phyloP scores from a whole-genome alignment of 164 flowering plant species.

The Paratinospora sagittata region DNA sequence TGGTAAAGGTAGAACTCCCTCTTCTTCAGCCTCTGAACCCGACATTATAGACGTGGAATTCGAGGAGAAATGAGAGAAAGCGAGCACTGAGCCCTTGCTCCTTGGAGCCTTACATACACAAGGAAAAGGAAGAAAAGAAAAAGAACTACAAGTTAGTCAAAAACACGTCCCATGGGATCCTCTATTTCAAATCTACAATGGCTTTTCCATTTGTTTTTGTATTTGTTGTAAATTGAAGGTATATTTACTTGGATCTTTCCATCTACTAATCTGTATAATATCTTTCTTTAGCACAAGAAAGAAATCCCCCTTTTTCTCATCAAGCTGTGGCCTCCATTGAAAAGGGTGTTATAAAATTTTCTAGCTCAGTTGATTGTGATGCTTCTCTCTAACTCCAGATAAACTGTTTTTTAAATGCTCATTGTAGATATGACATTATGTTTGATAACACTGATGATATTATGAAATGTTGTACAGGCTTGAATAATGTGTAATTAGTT shows the following conservation, averaged over 20 bases:
- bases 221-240: not conserved
- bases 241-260: not conserved
- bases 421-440: no score
- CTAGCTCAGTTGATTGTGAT: no score
- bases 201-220: not conserved
- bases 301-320: not conserved
- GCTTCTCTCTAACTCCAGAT: no score
- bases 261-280: conserved; percentile 1
- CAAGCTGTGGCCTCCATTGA: no score
- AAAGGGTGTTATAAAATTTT: no score
- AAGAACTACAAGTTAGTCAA: not conserved
- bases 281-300: not conserved
- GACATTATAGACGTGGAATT: conserved; percentile 84
- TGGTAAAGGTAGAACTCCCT: conserved; percentile 18
- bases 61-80: conserved; percentile 58
- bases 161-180: conserved; percentile 20
- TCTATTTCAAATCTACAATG: conserved; percentile 5
- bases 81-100: not conserved
- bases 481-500: no score
- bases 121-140: not conserved
- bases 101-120: not conserved
- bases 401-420: no score
- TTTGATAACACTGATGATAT: no score
- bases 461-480: no score
- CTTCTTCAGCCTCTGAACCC: conserved; percentile 40